Percentiles rank a stretch among this genome's conserved stretches.
Evolutionary conservation across 768 basidiomycete genomes (phyloP).

Genomic region (Naematelia aurantialba): DNA sequence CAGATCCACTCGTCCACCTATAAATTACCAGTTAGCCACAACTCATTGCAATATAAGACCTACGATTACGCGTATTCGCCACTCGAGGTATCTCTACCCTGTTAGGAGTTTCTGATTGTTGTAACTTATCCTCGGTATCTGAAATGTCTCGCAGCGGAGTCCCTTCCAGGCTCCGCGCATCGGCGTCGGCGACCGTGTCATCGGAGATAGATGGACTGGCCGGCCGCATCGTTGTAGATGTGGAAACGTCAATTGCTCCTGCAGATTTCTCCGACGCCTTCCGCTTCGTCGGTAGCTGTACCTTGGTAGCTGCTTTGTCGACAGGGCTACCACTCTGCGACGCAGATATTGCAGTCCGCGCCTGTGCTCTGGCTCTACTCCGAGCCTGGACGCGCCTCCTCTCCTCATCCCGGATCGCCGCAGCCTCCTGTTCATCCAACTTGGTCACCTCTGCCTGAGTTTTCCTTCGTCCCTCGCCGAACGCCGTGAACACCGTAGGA

Average conservation of each 20-base stretch:
- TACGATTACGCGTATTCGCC: neutral
- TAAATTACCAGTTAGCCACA: neutral
- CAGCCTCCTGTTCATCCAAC: neutral
- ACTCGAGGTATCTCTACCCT: neutral
- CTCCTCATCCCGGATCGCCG: neutral
- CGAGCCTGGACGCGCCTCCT: neutral
- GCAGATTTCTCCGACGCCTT: too few relatives aligned
- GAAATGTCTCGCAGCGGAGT: neutral
- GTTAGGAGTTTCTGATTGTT: neutral
- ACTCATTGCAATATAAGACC: neutral
- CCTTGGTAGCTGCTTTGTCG: too few relatives aligned
- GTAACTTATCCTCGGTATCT: too few relatives aligned
- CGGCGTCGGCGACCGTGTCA: too few relatives aligned
- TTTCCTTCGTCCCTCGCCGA: neutral
- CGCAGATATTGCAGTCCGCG: too few relatives aligned
- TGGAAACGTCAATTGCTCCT: too few relatives aligned
- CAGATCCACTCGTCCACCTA: conserved; percentile 21
- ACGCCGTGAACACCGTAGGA: neutral
- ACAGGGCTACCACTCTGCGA: too few relatives aligned
- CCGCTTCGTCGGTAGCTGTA: too few relatives aligned
- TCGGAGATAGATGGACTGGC: too few relatives aligned
- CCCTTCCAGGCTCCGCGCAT: too few relatives aligned
- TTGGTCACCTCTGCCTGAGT: neutral
- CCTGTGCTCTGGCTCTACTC: neutral
- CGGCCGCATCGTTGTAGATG: too few relatives aligned